These are phyloP conservation scores for Panaeolus cyanescens DNA, from an alignment of 768 basidiomycete genomes.

Conservation along the genomic window DNA sequence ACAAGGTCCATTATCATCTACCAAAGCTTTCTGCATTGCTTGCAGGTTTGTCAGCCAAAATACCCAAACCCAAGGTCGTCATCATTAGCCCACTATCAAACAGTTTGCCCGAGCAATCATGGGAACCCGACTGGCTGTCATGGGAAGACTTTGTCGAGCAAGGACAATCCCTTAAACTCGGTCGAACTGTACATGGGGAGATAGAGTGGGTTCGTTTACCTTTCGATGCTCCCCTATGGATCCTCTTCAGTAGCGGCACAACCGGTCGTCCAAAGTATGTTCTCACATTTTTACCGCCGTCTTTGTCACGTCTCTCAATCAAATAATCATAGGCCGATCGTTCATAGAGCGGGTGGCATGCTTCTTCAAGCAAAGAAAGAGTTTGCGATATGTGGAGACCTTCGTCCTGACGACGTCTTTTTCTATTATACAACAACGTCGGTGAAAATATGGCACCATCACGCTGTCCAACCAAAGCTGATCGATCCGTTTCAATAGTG, in stretches of 20 bases:
- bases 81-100: constrained; percentile 52
- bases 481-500: constrained; percentile 38
- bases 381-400: constrained; percentile 66
- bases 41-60: constrained; percentile 44
- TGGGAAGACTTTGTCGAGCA: constrained; percentile 57
- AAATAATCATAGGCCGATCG: constrained; percentile 58
- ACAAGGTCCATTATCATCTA: constrained; percentile 66
- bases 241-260: constrained; percentile 83
- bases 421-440: constrained; percentile 85
- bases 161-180: constrained; percentile 47
- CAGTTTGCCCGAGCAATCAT: constrained; percentile 31
- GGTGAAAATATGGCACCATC: constrained; percentile 25
- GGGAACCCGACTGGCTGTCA: constrained; percentile 50
- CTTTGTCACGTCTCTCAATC: not conserved
- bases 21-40: constrained; percentile 64
- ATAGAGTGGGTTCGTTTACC: constrained; percentile 61
- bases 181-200: constrained; percentile 54
- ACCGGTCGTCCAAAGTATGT: constrained; percentile 72
- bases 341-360: constrained; percentile 81
- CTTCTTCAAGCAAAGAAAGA: constrained; percentile 74
- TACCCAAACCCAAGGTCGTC: constrained; percentile 50
- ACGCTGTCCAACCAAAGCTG: not conserved
- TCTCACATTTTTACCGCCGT: constrained; percentile 11
- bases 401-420: constrained; percentile 68
- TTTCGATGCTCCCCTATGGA: constrained; percentile 85